Evolutionary conservation across 2,329 filamentous ascomycete species (phyloP), one percentile per base, ranked within the genome.

Genomic region (Sarocladium oryzae): DNA sequence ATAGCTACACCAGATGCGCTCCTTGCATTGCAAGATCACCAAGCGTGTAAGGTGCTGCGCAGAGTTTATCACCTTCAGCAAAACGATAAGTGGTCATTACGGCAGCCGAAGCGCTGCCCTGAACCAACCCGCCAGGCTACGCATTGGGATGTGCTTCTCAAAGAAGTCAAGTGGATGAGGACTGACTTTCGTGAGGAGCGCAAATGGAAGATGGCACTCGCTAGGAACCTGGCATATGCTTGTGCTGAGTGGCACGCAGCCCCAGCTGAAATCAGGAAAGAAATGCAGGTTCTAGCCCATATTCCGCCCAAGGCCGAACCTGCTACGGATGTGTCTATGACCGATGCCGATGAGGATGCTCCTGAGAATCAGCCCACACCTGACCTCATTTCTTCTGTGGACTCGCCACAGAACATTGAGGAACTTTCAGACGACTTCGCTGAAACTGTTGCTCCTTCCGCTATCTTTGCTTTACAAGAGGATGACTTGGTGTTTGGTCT

Each of bases 151-250:
- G 78, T 92, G 50, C 67, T 97, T 51, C 72, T 99, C 28, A 81
- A 90, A 58, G 91, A 99, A 71, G 89, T 92, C 80, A 95, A 91
- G 66, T 97, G 92, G 92, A 95, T 99, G 89, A 82, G 91, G 49
- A 96, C 90, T 2, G 93, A 99, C 67, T 97, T 96, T 62, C 81
- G 87, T 49, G 89, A 96, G 67, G 93, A 97, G 66, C 77, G 89
- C 36, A 96, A 95, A 65, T 96, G 91, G 90, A 97, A 96, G 69
- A 84, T 82, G 62, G 81, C 86, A 2, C 79, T 86, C 32, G 91
- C 91, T 4, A 85, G 85, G 53, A 89, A 85, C 52, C 75, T 96
- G 54, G 93, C 90, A 1, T 75, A 84, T 60, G 88, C 86, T 60
- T 97, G 92, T 66, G 88, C 86, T 0, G 85, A 92, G 58, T 99